A percentile compares a stretch with the other conserved stretches of the same genome.
phyloP scores from a whole-genome alignment of 2,329 filamentous ascomycete species.

The Cladosporium sp. region DNA sequence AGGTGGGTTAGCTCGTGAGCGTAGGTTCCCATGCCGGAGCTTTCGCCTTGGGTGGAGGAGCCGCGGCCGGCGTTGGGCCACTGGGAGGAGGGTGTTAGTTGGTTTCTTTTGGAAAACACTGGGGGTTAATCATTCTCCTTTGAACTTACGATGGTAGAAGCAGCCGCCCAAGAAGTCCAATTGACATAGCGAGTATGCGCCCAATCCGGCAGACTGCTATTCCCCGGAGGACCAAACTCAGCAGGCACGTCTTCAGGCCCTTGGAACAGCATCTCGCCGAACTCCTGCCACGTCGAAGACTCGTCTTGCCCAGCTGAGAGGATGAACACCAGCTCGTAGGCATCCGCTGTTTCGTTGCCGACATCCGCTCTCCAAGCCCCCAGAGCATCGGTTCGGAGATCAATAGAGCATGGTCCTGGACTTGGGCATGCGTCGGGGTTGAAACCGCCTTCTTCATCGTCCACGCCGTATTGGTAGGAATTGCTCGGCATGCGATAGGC shows the following conservation, averaged over 20 bases:
- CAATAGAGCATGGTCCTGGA: conserved; percentile 39
- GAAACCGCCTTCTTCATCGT: conserved; percentile 38
- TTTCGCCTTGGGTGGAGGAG: conserved; percentile 51
- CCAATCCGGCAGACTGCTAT: conserved; percentile 40
- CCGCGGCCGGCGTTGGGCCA: conserved; percentile 53
- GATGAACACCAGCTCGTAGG: conserved; percentile 51
- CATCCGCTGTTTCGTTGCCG: conserved; percentile 44
- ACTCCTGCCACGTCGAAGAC: conserved; percentile 54
- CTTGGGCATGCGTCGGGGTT: conserved; percentile 47
- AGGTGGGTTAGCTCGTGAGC: conserved; percentile 52
- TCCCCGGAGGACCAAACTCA: conserved; percentile 46
- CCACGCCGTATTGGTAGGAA: conserved; percentile 49
- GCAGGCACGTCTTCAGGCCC: conserved; percentile 45
- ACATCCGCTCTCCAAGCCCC: conserved; percentile 49
- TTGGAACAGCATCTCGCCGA: conserved; percentile 51
- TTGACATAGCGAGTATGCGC: conserved; percentile 49
- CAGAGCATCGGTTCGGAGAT: conserved; percentile 48
- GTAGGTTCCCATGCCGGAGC: conserved; percentile 50
- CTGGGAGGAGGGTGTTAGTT: no score
- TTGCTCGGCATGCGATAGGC: conserved; percentile 46
- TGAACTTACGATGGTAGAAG: conserved; percentile 44
- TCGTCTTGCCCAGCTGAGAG: conserved; percentile 53
- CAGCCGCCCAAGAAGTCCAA: conserved; percentile 52
- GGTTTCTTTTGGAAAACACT: no score
- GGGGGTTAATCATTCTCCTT: no score